Evolutionary conservation across 2,329 filamentous ascomycete genomes (phyloP).

Genomic region (Aspergillus awamori): DNA sequence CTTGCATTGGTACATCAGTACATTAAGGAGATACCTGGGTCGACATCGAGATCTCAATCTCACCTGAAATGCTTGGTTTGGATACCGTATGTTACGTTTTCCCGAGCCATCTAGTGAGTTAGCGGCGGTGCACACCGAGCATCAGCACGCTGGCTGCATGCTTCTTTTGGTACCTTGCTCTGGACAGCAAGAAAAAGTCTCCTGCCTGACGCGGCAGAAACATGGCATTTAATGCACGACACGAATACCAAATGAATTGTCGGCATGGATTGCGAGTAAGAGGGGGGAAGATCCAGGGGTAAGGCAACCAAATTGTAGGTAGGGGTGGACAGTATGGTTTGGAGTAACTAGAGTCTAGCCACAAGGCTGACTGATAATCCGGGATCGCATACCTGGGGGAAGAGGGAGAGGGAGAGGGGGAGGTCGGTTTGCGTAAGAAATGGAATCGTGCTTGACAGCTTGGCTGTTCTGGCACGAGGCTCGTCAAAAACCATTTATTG

Average conservation of each 20-base stretch:
- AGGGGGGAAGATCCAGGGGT: conserved; percentile 9
- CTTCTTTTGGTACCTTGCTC: conserved; percentile 2
- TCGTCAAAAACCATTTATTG: conserved; percentile 6
- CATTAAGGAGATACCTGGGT: background rate
- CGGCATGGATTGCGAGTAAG: background rate
- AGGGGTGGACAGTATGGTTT: background rate
- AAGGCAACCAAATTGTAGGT: conserved; percentile 9
- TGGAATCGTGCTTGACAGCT: conserved; percentile 1
- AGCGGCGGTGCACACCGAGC: conserved; percentile 3
- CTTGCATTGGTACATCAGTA: conserved; percentile 4
- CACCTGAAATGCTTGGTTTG: conserved; percentile 10
- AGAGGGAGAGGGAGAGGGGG: background rate
- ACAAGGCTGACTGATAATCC: conserved; percentile 10
- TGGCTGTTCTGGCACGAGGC: conserved; percentile 2
- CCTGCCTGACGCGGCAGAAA: background rate
- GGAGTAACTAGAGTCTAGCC: background rate
- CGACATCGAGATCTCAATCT: conserved; percentile 4
- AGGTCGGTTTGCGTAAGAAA: background rate
- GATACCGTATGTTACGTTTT: background rate
- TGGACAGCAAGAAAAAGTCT: conserved; percentile 1
- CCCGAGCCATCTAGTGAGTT: background rate
- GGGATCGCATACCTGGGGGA: background rate
- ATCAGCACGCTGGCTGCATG: conserved; percentile 7
- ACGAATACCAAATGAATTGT: conserved; percentile 6
- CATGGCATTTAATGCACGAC: background rate